Percentiles rank a stretch among this genome's conserved stretches.
Evolutionary conservation across 192 early-diverging fungal genomes (phyloP).

Genomic region (Linnemannia exigua): DNA sequence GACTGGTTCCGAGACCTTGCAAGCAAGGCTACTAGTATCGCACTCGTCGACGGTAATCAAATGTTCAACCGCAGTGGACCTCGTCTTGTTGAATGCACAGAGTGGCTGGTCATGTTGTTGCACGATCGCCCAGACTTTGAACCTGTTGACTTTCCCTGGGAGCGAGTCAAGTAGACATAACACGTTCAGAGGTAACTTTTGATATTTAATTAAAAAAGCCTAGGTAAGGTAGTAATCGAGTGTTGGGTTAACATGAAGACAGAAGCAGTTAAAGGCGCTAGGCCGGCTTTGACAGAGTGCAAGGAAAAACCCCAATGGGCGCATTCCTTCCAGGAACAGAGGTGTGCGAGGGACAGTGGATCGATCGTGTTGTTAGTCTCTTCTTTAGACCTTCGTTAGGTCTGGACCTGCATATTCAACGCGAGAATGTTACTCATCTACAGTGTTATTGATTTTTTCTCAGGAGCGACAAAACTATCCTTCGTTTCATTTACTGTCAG

Average conservation of each 20-base stretch:
- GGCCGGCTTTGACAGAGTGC: no score
- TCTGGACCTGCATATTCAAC: background rate
- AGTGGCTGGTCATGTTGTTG: constrained; percentile 62
- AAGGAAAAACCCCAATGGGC: no score
- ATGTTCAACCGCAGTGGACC: constrained; percentile 71
- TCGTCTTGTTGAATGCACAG: constrained; percentile 51
- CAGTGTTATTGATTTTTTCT: background rate
- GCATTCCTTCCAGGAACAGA: background rate
- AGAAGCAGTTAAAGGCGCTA: no score
- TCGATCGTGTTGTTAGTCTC: background rate
- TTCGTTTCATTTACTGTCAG: background rate
- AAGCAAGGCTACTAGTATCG: constrained; percentile 51
- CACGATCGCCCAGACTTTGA: constrained; percentile 61
- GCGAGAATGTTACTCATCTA: background rate
- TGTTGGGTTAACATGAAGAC: no score
- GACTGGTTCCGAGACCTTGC: constrained; percentile 54
- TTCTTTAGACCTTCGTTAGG: no score
- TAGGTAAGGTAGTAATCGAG: no score
- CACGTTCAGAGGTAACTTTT: no score
- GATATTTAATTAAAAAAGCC: no score
- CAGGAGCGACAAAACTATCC: background rate
- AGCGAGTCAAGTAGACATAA: constrained; percentile 41
- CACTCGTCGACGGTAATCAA: constrained; percentile 67
- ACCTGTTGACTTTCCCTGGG: constrained; percentile 61
- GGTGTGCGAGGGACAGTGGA: background rate